Base-by-base conservation (phyloP, 495 filamentous ascomycete species). In the Penicillium taxi region DNA sequence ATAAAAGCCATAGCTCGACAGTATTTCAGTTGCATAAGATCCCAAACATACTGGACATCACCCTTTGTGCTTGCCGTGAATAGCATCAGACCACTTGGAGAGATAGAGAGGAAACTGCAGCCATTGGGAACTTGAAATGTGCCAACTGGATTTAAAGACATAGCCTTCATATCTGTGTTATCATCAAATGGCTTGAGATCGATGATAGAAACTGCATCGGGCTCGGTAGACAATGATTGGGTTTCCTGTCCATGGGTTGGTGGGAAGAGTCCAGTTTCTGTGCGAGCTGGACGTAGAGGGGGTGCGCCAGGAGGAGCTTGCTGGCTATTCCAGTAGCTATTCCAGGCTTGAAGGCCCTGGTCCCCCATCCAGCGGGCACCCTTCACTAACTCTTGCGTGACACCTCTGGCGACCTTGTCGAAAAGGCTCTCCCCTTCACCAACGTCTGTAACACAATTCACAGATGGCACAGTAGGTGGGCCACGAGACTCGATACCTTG, bases 31-130 rank as follows among this genome's bases (percentile, higher is more conserved):
- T 84, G 82, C 78, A 90, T 82, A 34, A 96, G 62, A 61, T 95
- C 86, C 91, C 91, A 98, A 2, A 96, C 78, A 41, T 82, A 84
- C 56, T 93, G 80, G 4, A 91, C 76, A 51, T 98, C 91, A 7
- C 91, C 91, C 46, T 94, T 96, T 47, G 75, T 82, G 56, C 83
- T 96, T 12, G 84, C 89, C 1, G 85, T 96, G 42, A 98, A 76
- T 7, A 98, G 66, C 53, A 78, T 76, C 2, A 94, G 61, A 2
- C 90, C 90, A 29, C 75, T 82, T 0, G 91, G 89, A 28, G 88
- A 80, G 36, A 98, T 84, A 0, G 89, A 93, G 14, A 98, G 58
- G 52, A 84, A 89, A 56, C 91, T 96, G 58, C 88, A 95, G 15
- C 91, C 91, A 32, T 82, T 75, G 6, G 82, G 81, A 4, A 84